Percentiles rank a stretch among this genome's conserved stretches.
Evolutionary conservation across 78 protist genomes (phyloP).

Genomic region (Monosiga brevicollis): DNA sequence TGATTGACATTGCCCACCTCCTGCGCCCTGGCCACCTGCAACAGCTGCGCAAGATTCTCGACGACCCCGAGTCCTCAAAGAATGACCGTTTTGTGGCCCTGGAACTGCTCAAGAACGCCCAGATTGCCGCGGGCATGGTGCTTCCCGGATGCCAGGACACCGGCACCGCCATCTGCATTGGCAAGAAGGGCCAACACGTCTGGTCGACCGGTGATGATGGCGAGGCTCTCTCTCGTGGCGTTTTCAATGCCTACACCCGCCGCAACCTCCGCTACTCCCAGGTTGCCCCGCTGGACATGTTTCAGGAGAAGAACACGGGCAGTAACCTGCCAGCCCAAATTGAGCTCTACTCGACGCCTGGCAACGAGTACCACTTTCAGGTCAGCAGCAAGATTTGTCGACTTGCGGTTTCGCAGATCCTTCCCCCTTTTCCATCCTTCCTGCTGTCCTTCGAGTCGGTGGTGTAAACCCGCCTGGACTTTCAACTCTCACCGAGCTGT

Average conservation of each 20-base stretch:
- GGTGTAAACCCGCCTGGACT: neutral
- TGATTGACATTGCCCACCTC: slow-evolving; percentile 62
- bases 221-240: slow-evolving; percentile 53
- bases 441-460: neutral
- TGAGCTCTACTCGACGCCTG: slow-evolving; percentile 54
- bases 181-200: slow-evolving; percentile 57
- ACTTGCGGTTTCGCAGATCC: neutral
- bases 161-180: slow-evolving; percentile 64
- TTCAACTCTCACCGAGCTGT: too few species aligned
- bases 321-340: slow-evolving; percentile 81
- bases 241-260: slow-evolving; percentile 63
- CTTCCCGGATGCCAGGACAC: slow-evolving; percentile 73
- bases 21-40: slow-evolving; percentile 54
- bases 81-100: slow-evolving; percentile 79
- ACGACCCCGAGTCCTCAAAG: slow-evolving; percentile 60
- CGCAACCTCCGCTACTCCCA: slow-evolving; percentile 65
- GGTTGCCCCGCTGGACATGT: slow-evolving; percentile 73
- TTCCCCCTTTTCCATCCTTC: neutral
- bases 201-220: slow-evolving; percentile 67
- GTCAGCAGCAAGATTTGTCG: neutral
- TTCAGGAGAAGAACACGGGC: slow-evolving; percentile 64
- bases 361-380: slow-evolving; percentile 50
- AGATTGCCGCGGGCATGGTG: slow-evolving; percentile 52
- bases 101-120: slow-evolving; percentile 70
- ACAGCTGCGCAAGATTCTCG: slow-evolving; percentile 45